Percentiles rank a stretch among this genome's conserved stretches.
Evolutionary conservation across 805 yeast genomes (phyloP).

Genomic region (Candida adriatica): DNA sequence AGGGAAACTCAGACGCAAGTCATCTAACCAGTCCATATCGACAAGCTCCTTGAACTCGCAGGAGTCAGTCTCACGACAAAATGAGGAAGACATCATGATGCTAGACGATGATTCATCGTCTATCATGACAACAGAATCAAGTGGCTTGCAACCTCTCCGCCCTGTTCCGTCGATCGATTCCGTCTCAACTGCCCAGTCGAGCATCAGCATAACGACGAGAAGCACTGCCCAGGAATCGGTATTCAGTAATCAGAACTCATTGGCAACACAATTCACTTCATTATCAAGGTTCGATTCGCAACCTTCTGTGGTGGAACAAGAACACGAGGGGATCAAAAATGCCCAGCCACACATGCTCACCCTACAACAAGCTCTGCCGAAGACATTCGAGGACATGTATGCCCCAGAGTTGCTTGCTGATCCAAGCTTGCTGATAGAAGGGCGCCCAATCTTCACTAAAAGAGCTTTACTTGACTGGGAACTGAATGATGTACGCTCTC

Average conservation of each 20-base stretch:
- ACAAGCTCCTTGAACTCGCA: slow-evolving; percentile 2
- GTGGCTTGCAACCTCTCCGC: slow-evolving; percentile 17
- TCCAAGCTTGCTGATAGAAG: slow-evolving; percentile 39
- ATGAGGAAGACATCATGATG: slow-evolving; percentile 15
- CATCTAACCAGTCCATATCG: slow-evolving; percentile 5
- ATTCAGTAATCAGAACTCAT: slow-evolving; percentile 17
- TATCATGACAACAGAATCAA: slow-evolving; percentile 1
- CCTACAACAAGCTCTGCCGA: slow-evolving; percentile 47
- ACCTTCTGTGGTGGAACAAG: slow-evolving; percentile 4
- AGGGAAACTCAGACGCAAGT: slow-evolving; percentile 13
- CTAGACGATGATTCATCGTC: slow-evolving; percentile 6
- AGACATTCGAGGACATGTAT: slow-evolving; percentile 47
- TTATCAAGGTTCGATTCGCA: slow-evolving; percentile 6
- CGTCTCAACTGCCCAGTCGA: slow-evolving; percentile 8
- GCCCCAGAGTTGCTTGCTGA: slow-evolving; percentile 46
- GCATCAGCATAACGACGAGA: slow-evolving; percentile 5
- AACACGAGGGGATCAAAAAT: not conserved
- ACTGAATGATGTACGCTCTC: slow-evolving; percentile 59
- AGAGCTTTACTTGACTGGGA: slow-evolving; percentile 66
- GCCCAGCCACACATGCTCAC: slow-evolving; percentile 19
- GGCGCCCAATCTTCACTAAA: slow-evolving; percentile 57
- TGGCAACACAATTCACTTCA: slow-evolving; percentile 15
- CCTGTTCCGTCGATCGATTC: slow-evolving; percentile 20
- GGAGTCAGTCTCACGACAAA: slow-evolving; percentile 6
- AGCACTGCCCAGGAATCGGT: slow-evolving; percentile 10